Percentiles rank a stretch among this genome's conserved stretches.
These are phyloP conservation scores for Kurtzmaniella natalensis DNA, from an alignment of 1,139 yeast species.

Conservation along the genomic window DNA sequence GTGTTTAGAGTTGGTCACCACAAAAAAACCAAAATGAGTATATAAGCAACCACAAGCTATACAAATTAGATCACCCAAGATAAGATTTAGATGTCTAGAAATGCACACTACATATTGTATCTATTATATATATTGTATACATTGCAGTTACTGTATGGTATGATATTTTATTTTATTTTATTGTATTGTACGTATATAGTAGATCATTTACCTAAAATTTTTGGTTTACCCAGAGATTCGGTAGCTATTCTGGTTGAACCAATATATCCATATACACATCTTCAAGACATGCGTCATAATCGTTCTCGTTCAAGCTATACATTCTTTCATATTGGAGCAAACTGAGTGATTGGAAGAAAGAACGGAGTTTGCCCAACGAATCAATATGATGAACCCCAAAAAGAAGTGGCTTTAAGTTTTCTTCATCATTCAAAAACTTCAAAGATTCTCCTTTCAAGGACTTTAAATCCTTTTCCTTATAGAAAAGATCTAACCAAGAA, in stretches of 20 bases:
- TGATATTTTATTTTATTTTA: too few species aligned
- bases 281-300: constrained; percentile 43
- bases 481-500: constrained; percentile 47
- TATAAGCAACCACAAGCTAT: too few species aligned
- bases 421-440: constrained; percentile 17
- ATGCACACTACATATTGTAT: too few species aligned
- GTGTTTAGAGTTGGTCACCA: too few species aligned
- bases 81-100: too few species aligned
- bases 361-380: constrained; percentile 51
- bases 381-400: constrained; percentile 38
- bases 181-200: too few species aligned
- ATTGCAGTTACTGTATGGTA: too few species aligned
- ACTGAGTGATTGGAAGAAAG: constrained; percentile 69
- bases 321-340: constrained; percentile 69
- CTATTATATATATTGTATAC: too few species aligned
- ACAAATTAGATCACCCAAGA: too few species aligned
- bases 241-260: neutral
- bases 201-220: too few species aligned
- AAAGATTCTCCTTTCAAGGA: constrained; percentile 31
- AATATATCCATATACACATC: constrained; percentile 52
- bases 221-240: too few species aligned
- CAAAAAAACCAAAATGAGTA: too few species aligned
- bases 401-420: constrained; percentile 42
- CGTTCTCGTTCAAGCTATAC: constrained; percentile 52
- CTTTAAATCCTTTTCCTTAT: constrained; percentile 37